A percentile compares a stretch with the other conserved stretches of the same genome.
Evolutionary conservation across 2,329 filamentous ascomycete genomes (phyloP).

Genomic region (Aspergillus pseudotamarii): DNA sequence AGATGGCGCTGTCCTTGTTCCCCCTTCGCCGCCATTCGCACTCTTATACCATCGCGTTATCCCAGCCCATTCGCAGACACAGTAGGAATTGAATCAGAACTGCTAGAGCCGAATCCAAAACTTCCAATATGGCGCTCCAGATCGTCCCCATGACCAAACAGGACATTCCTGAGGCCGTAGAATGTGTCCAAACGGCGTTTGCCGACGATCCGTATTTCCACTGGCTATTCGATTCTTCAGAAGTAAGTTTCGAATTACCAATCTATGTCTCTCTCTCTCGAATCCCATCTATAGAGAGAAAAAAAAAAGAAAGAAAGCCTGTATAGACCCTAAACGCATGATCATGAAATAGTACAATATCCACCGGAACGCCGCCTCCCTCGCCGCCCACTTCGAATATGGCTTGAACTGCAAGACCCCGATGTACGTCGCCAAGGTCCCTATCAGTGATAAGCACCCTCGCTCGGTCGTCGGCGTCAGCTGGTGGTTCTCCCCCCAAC

Average conservation of each 20-base stretch:
- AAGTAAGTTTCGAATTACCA: conserved; percentile 45
- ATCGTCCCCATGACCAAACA: conserved; percentile 58
- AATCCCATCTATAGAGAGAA: not conserved
- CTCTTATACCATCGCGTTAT: conserved; percentile 36
- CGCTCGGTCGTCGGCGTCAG: conserved; percentile 66
- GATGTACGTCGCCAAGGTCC: conserved; percentile 71
- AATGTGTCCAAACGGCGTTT: conserved; percentile 68
- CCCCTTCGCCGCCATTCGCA: conserved; percentile 36
- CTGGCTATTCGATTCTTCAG: conserved; percentile 64
- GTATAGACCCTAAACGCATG: conserved; percentile 8
- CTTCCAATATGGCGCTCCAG: conserved; percentile 52
- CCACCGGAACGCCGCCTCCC: conserved; percentile 63
- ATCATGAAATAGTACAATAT: conserved; percentile 55
- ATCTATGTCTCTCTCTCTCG: not conserved
- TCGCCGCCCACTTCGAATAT: conserved; percentile 66
- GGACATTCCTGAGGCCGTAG: conserved; percentile 66
- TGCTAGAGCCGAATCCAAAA: conserved; percentile 6
- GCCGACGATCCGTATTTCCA: conserved; percentile 67
- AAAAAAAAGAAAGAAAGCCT: conserved; percentile 12
- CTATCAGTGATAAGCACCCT: conserved; percentile 21
- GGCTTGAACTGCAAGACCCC: conserved; percentile 61
- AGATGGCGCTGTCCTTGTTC: conserved; percentile 37
- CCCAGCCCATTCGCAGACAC: conserved; percentile 33
- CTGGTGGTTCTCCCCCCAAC: conserved; percentile 69
- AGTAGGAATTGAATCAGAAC: conserved; percentile 33